Evolutionary conservation across 768 basidiomycete species (phyloP).

Genomic region (Tricholoma matsutake): DNA sequence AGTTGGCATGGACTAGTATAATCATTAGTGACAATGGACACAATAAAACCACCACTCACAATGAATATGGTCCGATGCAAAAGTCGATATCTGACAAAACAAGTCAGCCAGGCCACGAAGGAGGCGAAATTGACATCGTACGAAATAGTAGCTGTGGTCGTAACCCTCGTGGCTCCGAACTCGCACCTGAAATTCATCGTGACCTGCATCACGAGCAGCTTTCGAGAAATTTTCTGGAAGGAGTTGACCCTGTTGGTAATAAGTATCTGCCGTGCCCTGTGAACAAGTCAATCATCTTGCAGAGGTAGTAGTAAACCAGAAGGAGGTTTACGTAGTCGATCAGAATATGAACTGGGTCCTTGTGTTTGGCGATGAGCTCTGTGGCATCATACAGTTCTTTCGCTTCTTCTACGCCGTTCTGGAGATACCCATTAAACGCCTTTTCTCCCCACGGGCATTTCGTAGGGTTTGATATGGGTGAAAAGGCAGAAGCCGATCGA

Average conservation of each 20-base stretch:
- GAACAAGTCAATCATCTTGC: background rate
- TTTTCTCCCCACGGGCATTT: slow-evolving; percentile 90
- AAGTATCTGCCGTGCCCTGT: slow-evolving; percentile 79
- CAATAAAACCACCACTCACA: slow-evolving; percentile 49
- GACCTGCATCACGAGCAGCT: slow-evolving; percentile 71
- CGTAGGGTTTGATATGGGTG: slow-evolving; percentile 83
- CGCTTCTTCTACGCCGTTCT: slow-evolving; percentile 75
- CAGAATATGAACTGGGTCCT: slow-evolving; percentile 71
- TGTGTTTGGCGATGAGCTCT: slow-evolving; percentile 63
- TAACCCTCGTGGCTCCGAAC: slow-evolving; percentile 82
- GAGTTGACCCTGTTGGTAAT: slow-evolving; percentile 83
- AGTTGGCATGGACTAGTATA: slow-evolving; percentile 77
- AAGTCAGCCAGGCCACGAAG: background rate
- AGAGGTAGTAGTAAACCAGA: background rate
- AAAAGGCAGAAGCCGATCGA: slow-evolving; percentile 86
- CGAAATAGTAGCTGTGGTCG: slow-evolving; percentile 90
- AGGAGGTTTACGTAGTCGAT: slow-evolving; percentile 76
- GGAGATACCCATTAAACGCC: slow-evolving; percentile 84
- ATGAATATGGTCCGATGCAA: slow-evolving; percentile 84
- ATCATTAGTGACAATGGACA: slow-evolving; percentile 2
- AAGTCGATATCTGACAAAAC: slow-evolving; percentile 73
- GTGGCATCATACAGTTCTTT: slow-evolving; percentile 78
- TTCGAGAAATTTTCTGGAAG: slow-evolving; percentile 86
- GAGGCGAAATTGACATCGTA: slow-evolving; percentile 19
- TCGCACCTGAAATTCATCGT: slow-evolving; percentile 70